Percentiles rank a stretch among this genome's conserved stretches.
These are phyloP conservation scores for Arthromyces matolae DNA, from an alignment of 768 basidiomycete genomes.

Conservation along the genomic window DNA sequence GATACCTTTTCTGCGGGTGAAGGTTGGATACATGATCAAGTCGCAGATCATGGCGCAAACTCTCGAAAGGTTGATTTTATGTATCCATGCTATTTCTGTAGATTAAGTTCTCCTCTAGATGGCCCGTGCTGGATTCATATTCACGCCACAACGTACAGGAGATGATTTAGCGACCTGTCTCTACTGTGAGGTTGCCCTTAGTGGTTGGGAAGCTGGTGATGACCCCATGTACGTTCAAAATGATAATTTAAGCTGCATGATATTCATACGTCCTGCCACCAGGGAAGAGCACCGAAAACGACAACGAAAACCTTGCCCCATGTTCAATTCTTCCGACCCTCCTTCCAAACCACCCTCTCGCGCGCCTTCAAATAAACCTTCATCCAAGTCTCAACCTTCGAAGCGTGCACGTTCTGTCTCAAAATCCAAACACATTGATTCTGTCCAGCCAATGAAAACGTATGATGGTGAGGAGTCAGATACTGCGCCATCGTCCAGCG, in stretches of 20 bases:
- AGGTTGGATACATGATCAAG: constrained; percentile 68
- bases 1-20: constrained; percentile 55
- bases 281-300: constrained; percentile 79
- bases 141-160: constrained; percentile 58
- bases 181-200: constrained; percentile 76
- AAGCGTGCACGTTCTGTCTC: constrained; percentile 28
- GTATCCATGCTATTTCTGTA: neutral
- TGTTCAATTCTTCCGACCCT: constrained; percentile 29
- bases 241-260: constrained; percentile 7
- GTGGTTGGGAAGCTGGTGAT: constrained; percentile 85
- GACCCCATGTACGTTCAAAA: constrained; percentile 72
- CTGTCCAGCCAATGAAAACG: constrained; percentile 36
- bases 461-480: constrained; percentile 30
- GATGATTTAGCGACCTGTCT: constrained; percentile 85
- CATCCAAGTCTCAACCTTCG: constrained; percentile 23
- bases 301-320: constrained; percentile 38
- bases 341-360: constrained; percentile 23
- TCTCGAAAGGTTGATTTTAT: constrained; percentile 55
- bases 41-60: constrained; percentile 60
- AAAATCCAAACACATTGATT: constrained; percentile 29
- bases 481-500: constrained; percentile 17
- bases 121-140: constrained; percentile 87
- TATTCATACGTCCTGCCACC: constrained; percentile 1
- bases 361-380: constrained; percentile 24
- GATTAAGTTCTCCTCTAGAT: constrained; percentile 47